These are phyloP conservation scores for Boletus semigastroideus DNA, from an alignment of 1,284 basidiomycete genomes.

Conservation along the genomic window DNA sequence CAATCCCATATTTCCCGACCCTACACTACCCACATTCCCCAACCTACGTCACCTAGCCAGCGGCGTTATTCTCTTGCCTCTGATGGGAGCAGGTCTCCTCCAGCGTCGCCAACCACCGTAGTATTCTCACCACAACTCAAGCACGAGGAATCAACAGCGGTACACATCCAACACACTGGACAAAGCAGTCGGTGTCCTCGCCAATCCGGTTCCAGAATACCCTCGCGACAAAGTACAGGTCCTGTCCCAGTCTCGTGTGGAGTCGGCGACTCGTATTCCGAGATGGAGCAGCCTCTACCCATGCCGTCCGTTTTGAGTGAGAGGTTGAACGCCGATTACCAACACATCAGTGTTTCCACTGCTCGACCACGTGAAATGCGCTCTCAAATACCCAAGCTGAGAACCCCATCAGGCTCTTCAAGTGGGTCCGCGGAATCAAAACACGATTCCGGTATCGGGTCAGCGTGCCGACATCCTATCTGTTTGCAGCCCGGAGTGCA, in stretches of 20 bases:
- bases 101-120: conserved; percentile 4
- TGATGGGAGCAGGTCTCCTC: conserved; percentile 12
- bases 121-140: conserved; percentile 1
- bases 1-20: conserved; percentile 17
- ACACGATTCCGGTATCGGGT: conserved; percentile 1
- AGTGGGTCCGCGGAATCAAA: conserved; percentile 18
- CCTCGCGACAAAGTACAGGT: conserved; percentile 14
- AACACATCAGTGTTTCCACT: background rate
- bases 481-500: conserved; percentile 7
- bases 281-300: conserved; percentile 1
- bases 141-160: background rate
- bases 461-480: conserved; percentile 3
- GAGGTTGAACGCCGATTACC: conserved; percentile 16
- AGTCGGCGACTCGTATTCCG: background rate
- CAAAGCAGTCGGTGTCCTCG: conserved; percentile 16
- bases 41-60: conserved; percentile 13
- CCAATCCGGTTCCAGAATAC: conserved; percentile 16
- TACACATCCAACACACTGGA: conserved; percentile 11
- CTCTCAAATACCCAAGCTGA: conserved; percentile 32
- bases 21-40: conserved; percentile 20
- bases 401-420: conserved; percentile 29
- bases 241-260: conserved; percentile 1
- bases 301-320: conserved; percentile 12
- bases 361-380: conserved; percentile 16
- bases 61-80: conserved; percentile 17